Evolutionary conservation across 768 basidiomycete genomes (phyloP).

Genomic region (Cantharellus cinnabarinus): DNA sequence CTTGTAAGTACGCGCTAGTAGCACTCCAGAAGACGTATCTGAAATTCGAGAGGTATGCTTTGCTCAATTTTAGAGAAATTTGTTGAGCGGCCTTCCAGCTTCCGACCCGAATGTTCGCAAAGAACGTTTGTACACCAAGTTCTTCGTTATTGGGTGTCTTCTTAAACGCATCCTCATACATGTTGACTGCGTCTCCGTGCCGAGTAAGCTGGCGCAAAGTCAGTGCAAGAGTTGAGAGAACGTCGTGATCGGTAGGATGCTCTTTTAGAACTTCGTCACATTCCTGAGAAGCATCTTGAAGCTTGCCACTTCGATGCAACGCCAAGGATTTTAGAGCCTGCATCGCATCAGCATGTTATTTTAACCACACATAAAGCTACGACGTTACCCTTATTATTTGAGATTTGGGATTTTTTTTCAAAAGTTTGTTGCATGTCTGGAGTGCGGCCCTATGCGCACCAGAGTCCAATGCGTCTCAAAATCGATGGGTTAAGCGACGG

Average conservation of each 20-base stretch:
- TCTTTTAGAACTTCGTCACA: slow-evolving; percentile 62
- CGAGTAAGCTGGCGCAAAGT: slow-evolving; percentile 62
- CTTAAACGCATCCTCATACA: slow-evolving; percentile 78
- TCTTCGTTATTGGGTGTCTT: slow-evolving; percentile 66
- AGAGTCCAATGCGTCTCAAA: slow-evolving; percentile 61
- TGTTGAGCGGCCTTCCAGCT: slow-evolving; percentile 80
- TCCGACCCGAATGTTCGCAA: slow-evolving; percentile 57
- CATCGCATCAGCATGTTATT: neutral
- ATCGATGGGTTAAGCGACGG: neutral
- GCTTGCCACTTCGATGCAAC: slow-evolving; percentile 63
- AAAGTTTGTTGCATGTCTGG: slow-evolving; percentile 65
- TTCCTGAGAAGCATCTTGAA: slow-evolving; percentile 58
- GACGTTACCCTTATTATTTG: slow-evolving; percentile 40
- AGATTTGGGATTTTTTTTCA: slow-evolving; percentile 68
- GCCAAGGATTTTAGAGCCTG: slow-evolving; percentile 74
- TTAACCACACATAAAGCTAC: neutral
- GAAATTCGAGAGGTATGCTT: slow-evolving; percentile 50
- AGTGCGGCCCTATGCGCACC: slow-evolving; percentile 75
- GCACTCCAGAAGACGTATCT: slow-evolving; percentile 70
- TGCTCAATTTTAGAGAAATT: slow-evolving; percentile 63
- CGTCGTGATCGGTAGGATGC: slow-evolving; percentile 53
- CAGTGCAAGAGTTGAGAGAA: slow-evolving; percentile 65
- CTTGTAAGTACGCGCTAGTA: slow-evolving; percentile 56
- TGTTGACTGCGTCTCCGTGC: slow-evolving; percentile 49
- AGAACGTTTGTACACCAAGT: slow-evolving; percentile 64